A percentile compares a stretch with the other conserved stretches of the same genome.
phyloP scores from a whole-genome alignment of 805 yeast genomes.

The Saccharomycopsis microspora region DNA sequence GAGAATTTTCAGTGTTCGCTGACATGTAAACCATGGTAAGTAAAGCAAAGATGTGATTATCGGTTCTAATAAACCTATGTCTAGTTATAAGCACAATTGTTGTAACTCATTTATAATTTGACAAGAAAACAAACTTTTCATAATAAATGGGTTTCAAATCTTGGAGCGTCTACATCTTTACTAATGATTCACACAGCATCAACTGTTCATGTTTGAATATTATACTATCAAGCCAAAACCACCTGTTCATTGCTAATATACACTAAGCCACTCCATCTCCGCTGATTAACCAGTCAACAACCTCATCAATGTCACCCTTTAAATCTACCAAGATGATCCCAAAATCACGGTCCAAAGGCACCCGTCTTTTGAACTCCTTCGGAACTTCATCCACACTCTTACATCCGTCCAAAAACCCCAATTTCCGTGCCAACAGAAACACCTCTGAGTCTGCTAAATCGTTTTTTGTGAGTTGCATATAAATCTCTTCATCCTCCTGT shows the following conservation, averaged over 20 bases:
- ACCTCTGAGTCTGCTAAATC: constrained; percentile 1
- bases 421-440: background rate
- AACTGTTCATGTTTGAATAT: background rate
- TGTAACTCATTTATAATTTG: too few relatives aligned
- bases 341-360: constrained; percentile 4
- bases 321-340: constrained; percentile 5
- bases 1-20: too few relatives aligned
- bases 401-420: background rate
- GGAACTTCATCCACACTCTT: constrained; percentile 1
- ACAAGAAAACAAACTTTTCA: background rate
- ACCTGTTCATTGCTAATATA: too few relatives aligned
- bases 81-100: too few relatives aligned
- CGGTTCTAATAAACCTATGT: too few relatives aligned
- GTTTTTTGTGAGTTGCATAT: background rate
- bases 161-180: background rate
- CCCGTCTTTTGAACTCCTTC: background rate
- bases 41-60: too few relatives aligned
- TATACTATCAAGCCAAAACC: background rate
- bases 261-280: background rate
- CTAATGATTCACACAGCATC: background rate
- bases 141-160: background rate
- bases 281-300: constrained; percentile 4
- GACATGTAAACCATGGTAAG: too few relatives aligned
- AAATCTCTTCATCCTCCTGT: background rate
- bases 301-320: constrained; percentile 4